These are phyloP conservation scores for Entomortierella parvispora DNA, from an alignment of 192 early-diverging fungal genomes.

Conservation along the genomic window DNA sequence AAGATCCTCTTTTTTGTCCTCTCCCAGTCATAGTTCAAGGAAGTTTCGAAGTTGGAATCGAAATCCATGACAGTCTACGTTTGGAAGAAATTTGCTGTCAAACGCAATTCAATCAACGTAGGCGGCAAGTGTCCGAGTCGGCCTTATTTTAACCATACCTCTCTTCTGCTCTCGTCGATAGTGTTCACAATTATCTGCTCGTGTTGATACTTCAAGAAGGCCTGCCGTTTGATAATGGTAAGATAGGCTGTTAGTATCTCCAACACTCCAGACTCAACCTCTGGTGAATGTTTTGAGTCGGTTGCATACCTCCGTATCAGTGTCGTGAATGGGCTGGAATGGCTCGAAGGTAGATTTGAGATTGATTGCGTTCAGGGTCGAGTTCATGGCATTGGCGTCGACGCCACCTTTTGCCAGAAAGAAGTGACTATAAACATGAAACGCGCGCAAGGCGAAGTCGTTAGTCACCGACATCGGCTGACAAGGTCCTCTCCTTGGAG, in stretches of 20 bases:
- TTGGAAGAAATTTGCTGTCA: not conserved
- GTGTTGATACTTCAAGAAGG: constrained; percentile 77
- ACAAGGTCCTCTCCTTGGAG: no score
- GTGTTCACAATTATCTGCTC: constrained; percentile 81
- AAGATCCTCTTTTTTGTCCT: constrained; percentile 77
- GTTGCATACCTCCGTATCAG: constrained; percentile 74
- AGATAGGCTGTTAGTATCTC: no score
- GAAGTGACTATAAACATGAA: constrained; percentile 60
- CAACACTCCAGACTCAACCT: no score
- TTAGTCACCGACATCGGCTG: no score
- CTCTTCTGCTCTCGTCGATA: constrained; percentile 73
- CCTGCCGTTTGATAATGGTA: constrained; percentile 20
- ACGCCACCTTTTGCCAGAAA: constrained; percentile 84
- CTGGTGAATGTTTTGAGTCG: not conserved
- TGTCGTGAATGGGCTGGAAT: constrained; percentile 78
- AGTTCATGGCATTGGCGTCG: constrained; percentile 76
- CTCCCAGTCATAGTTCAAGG: constrained; percentile 78
- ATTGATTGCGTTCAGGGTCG: constrained; percentile 71
- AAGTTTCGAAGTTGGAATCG: constrained; percentile 66
- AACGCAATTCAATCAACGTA: no score
- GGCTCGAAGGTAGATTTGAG: constrained; percentile 79
- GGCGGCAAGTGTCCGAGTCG: no score
- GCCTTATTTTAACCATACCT: no score
- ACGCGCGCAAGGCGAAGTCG: no score
- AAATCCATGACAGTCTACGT: constrained; percentile 72